Conservation (phyloP, 2,329 filamentous ascomycete genomes). For the Paracamarosporium sp. region DNA sequence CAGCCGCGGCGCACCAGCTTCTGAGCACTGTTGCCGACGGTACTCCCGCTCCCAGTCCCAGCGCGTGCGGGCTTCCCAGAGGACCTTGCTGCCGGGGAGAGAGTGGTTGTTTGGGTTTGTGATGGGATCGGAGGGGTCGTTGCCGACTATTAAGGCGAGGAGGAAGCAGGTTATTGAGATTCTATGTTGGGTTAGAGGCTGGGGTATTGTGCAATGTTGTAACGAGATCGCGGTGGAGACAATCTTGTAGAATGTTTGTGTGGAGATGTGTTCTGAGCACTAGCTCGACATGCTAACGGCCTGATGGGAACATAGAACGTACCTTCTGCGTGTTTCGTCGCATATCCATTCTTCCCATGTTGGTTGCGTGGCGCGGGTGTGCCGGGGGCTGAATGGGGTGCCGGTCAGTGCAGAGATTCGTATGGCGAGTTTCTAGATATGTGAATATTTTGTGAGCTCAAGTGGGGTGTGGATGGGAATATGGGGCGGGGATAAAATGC, state of each 20-base stretch:
- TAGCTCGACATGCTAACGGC: no score
- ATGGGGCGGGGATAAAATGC: no score
- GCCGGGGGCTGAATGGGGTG: background rate
- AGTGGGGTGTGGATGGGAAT: no score
- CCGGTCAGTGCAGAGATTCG: background rate
- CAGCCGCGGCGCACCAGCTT: background rate
- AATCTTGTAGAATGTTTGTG: no score
- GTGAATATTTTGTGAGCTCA: no score
- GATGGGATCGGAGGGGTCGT: background rate
- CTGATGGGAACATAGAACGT: no score
- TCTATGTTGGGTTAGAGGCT: background rate
- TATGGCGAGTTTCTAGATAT: background rate
- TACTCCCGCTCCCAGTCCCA: slow-evolving; percentile 6
- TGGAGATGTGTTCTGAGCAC: no score
- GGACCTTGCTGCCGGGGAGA: background rate
- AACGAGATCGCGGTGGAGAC: no score
- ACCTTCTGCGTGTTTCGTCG: slow-evolving; percentile 7
- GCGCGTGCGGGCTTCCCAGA: slow-evolving; percentile 5
- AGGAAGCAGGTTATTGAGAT: background rate
- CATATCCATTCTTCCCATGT: slow-evolving; percentile 10
- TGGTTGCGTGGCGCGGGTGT: background rate
- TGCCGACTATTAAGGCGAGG: background rate
- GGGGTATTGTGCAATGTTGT: no score
- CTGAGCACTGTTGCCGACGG: background rate
- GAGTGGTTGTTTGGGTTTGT: background rate